These are phyloP conservation scores for Irpex lacteus DNA, from an alignment of 1,284 basidiomycete species.

Conservation along the genomic window DNA sequence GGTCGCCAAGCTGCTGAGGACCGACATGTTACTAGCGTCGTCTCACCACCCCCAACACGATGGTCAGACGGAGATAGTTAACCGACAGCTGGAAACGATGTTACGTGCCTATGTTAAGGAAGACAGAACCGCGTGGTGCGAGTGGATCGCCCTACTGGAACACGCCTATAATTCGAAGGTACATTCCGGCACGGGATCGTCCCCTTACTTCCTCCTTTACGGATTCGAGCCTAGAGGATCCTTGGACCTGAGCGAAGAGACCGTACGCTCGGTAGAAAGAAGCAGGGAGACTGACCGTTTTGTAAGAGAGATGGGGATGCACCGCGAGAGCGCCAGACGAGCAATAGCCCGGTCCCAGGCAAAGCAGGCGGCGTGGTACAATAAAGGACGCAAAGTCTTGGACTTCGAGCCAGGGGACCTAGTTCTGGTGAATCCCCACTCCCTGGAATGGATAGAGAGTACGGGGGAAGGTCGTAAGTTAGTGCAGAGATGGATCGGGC, in stretches of 20 bases:
- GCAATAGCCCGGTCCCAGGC: constrained; percentile 17
- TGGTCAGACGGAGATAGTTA: constrained; percentile 18
- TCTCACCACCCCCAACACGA: constrained; percentile 23
- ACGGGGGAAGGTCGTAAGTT: constrained; percentile 31
- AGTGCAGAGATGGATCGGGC: constrained; percentile 20
- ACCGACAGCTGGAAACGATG: constrained; percentile 15
- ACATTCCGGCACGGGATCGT: not conserved
- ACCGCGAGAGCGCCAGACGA: constrained; percentile 14
- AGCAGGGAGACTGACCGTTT: not conserved
- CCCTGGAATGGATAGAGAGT: constrained; percentile 22
- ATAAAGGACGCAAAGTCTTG: constrained; percentile 5
- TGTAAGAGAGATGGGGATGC: not conserved
- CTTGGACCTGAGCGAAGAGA: not conserved
- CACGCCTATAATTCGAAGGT: not conserved
- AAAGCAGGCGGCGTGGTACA: constrained; percentile 8
- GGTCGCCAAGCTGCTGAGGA: constrained; percentile 9
- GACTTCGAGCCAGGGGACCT: constrained; percentile 23
- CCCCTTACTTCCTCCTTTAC: not conserved
- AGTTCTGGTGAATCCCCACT: constrained; percentile 32
- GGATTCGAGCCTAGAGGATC: not conserved
- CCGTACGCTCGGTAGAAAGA: not conserved
- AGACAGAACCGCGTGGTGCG: not conserved
- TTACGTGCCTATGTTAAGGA: not conserved
- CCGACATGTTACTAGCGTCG: constrained; percentile 21
- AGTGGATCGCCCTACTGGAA: not conserved